Conservation (phyloP, 257 asterid species). For the Oldenlandia corymbosa region DNA sequence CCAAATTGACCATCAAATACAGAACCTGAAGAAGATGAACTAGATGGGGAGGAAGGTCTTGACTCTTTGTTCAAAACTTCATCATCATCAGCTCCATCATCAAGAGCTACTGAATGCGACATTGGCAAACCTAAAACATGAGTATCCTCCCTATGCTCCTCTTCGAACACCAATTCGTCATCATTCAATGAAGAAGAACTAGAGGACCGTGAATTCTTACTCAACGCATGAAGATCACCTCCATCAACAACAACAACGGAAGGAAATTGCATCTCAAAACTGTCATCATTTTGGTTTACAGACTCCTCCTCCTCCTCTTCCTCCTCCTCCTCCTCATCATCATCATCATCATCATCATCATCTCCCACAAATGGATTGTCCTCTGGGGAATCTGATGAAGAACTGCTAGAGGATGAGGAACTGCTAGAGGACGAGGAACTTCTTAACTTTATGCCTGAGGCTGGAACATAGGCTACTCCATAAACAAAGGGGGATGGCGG, state of each 20-base stretch:
- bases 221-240: background rate
- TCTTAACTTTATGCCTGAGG: background rate
- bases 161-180: no score
- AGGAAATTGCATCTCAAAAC: background rate
- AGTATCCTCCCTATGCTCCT: background rate
- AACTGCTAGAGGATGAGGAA: background rate
- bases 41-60: background rate
- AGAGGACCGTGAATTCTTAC: background rate
- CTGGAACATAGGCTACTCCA: background rate
- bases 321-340: background rate
- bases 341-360: background rate
- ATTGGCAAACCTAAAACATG: background rate
- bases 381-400: background rate
- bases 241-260: background rate
- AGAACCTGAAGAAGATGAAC: conserved; percentile 3
- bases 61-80: background rate
- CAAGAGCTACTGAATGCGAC: background rate
- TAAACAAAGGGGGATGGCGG: background rate
- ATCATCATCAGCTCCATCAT: background rate
- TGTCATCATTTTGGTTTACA: background rate
- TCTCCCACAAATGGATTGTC: background rate
- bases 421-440: background rate
- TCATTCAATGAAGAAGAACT: background rate
- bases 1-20: background rate
- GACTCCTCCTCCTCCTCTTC: background rate